Evolutionary conservation across 2,329 filamentous ascomycete genomes (phyloP).

Genomic region (Pyrenophora teres): DNA sequence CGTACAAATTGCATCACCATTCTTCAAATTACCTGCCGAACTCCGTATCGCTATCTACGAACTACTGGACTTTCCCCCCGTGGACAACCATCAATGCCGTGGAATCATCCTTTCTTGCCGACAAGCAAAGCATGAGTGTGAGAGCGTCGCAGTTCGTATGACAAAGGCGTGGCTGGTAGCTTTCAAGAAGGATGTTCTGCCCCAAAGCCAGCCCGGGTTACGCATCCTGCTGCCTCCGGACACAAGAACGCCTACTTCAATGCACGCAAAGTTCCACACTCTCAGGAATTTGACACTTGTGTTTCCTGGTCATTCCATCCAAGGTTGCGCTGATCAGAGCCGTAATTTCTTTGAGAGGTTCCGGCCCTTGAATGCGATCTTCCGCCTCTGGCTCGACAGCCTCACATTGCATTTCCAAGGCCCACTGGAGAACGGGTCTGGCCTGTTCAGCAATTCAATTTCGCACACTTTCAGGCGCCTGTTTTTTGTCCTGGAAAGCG

Average conservation of each 20-base stretch:
- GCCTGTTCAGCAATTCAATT: too few species aligned
- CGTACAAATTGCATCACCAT: neutral
- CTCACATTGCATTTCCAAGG: neutral
- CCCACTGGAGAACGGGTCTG: neutral
- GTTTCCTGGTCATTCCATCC: neutral
- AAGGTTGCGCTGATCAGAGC: neutral
- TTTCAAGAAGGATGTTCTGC: neutral
- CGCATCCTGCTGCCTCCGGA: neutral
- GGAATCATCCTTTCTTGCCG: slow-evolving; percentile 1
- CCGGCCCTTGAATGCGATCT: slow-evolving; percentile 3
- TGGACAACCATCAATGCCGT: neutral
- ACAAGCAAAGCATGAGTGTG: slow-evolving; percentile 1
- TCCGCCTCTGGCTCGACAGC: slow-evolving; percentile 3
- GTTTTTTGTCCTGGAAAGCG: slow-evolving; percentile 1
- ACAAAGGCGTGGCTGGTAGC: neutral
- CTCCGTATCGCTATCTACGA: slow-evolving; percentile 3
- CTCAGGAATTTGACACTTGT: slow-evolving; percentile 1
- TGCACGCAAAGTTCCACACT: slow-evolving; percentile 1
- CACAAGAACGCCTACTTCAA: neutral
- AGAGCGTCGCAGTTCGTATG: neutral
- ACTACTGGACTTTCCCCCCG: neutral
- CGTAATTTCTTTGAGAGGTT: neutral
- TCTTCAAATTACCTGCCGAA: slow-evolving; percentile 1
- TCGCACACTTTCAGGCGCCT: neutral
- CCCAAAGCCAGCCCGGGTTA: neutral